Base-by-base conservation (phyloP, 805 yeast species). In the Candida nemodendra region DNA sequence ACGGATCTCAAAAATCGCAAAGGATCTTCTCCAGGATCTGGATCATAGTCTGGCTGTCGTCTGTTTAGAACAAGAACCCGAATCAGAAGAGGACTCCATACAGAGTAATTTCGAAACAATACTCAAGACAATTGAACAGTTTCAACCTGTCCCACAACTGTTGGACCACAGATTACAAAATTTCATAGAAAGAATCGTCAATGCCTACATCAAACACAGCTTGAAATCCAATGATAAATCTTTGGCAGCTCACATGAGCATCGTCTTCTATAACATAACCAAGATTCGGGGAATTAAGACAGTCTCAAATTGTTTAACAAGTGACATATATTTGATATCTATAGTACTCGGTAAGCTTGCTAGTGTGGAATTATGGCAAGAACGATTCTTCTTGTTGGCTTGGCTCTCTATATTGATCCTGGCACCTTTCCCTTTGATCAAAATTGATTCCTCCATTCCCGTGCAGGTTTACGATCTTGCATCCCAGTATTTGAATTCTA, bases 331-430 rank as follows among this genome's bases (percentile, higher is more conserved):
- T 38, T 50, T 74, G 12, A 56, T 86, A 5, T 66, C 70, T 0
- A 40, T 47, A 3, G 56, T 75, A n/a, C 14, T 71, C 1, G 26
- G 34, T 3, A 41, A 48, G 15, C 39, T 72, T 9, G 50, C 32
- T 41, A 5, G 7, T 32, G 36, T 34, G 4, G 30, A 45, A 5
- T n/a, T 33, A 13, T 78, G 83, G 85, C 66, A 71, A 33, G 66
- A 65, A 21, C 54, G 62, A 24, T 79, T 65, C 39, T 59, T 81
- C 9, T 53, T 79, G 28, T 59, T 88, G 7, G 64, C 84, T 3
- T 90, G 96, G 95, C 67, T 87, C 8, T 72, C 82, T 0, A 76
- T 81, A 8, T 62, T 89, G 16, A 72, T 79, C 0, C 62, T 84
- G n/a, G 76, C 81, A 0, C 97, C 98, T 0, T 89, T 90, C 53